phyloP scores from a whole-genome alignment of 495 filamentous ascomycete species.

The Chaetomium fimeti region DNA sequence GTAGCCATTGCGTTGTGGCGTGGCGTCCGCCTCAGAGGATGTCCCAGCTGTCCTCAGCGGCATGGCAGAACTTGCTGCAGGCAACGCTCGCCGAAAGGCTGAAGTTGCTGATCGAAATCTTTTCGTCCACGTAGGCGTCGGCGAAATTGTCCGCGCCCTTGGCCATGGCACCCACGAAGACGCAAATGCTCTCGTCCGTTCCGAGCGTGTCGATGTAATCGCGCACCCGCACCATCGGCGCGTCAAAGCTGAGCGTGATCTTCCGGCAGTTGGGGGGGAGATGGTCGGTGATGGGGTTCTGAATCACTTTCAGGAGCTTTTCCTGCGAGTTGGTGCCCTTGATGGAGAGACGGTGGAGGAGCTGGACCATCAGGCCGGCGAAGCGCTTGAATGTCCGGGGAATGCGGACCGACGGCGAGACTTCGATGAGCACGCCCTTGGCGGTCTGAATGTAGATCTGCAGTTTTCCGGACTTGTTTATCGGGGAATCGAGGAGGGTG shows the following conservation, averaged over 20 bases:
- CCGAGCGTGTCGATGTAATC: constrained; percentile 81
- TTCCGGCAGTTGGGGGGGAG: constrained; percentile 96
- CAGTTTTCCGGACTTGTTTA: constrained; percentile 96
- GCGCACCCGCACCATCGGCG: constrained; percentile 76
- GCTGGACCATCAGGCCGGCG: constrained; percentile 95
- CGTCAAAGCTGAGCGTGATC: constrained; percentile 90
- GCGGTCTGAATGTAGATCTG: constrained; percentile 99
- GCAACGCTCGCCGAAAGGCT: constrained; percentile 94
- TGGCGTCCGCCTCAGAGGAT: constrained; percentile 62
- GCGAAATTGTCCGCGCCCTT: constrained; percentile 95
- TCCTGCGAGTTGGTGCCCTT: constrained; percentile 93
- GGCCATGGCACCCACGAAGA: constrained; percentile 98
- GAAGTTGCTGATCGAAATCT: constrained; percentile 97
- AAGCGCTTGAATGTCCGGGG: constrained; percentile 98
- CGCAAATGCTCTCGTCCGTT: constrained; percentile 87
- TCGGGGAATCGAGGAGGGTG: constrained; percentile 92
- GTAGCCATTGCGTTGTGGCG: neutral
- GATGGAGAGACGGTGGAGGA: constrained; percentile 95
- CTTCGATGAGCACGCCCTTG: constrained; percentile 94
- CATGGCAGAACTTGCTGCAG: constrained; percentile 99
- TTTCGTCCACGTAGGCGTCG: constrained; percentile 89
- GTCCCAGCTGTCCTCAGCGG: constrained; percentile 93
- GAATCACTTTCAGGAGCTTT: constrained; percentile 95
- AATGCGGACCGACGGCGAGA: constrained; percentile 93
- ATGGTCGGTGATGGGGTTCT: constrained; percentile 96